Percentiles rank a stretch among this genome's conserved stretches.
Conservation (phyloP, 1,139 yeast species). For the Pichia terricola region DNA sequence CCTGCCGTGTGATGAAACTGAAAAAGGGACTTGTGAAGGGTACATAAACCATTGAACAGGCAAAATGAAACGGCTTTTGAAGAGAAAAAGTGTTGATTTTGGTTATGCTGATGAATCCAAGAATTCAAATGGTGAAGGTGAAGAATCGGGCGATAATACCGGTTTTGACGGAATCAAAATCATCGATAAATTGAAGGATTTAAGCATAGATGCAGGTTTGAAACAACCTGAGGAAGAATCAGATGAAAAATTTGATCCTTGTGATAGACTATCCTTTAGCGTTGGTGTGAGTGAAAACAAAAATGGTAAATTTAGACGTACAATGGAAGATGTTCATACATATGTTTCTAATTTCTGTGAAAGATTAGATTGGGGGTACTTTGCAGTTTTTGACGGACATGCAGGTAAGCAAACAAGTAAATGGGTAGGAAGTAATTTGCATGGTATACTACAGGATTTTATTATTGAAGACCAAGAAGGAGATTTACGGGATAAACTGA, state of each 20-base stretch:
- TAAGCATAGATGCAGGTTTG: too few species aligned
- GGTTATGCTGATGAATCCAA: conserved; percentile 11
- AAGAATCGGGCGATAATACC: conserved; percentile 1
- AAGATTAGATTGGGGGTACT: conserved; percentile 85
- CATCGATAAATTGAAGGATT: too few species aligned
- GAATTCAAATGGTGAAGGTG: conserved; percentile 3
- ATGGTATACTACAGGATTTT: conserved; percentile 50
- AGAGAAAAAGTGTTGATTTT: conserved; percentile 16
- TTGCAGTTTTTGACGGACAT: conserved; percentile 96
- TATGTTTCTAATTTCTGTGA: conserved; percentile 90
- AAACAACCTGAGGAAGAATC: too few species aligned
- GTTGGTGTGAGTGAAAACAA: conserved; percentile 91
- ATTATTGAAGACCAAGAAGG: conserved; percentile 28
- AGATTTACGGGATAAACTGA: conserved; percentile 49
- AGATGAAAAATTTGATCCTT: conserved; percentile 16
- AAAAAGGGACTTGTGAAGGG: too few species aligned
- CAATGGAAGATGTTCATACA: conserved; percentile 97
- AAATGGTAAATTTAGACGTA: conserved; percentile 68
- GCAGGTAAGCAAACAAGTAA: conserved; percentile 92
- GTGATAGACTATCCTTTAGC: conserved; percentile 38
- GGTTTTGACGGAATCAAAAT: not conserved
- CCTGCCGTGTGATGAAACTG: too few species aligned
- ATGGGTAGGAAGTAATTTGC: conserved; percentile 90
- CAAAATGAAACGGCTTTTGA: conserved; percentile 13
- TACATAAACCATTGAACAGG: too few species aligned